Evolutionary conservation across 2,329 filamentous ascomycete genomes (phyloP).

Genomic region (Penicillium capsulatum): DNA sequence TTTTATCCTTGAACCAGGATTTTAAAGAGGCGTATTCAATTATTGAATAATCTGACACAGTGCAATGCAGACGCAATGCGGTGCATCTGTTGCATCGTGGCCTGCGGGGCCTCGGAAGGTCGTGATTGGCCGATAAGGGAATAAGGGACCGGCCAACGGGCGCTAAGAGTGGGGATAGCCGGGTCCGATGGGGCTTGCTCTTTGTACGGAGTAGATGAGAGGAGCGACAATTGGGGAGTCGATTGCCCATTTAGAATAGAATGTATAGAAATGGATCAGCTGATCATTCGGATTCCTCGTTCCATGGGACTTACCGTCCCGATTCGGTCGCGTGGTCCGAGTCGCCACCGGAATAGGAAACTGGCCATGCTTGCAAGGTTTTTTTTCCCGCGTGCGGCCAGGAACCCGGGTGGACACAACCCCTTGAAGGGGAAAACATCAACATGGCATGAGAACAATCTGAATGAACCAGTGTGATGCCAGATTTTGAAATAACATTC

Average conservation of each 20-base stretch:
- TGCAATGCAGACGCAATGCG: too few relatives aligned
- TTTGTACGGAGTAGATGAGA: too few relatives aligned
- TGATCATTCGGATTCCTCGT: neutral
- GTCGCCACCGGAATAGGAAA: neutral
- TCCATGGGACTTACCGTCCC: too few relatives aligned
- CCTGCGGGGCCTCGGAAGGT: neutral
- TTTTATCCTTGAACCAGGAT: too few relatives aligned
- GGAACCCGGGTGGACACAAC: neutral
- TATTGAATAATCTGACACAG: too few relatives aligned
- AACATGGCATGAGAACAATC: constrained; percentile 2
- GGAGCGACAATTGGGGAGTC: too few relatives aligned
- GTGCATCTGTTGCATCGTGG: neutral
- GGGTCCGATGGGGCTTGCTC: too few relatives aligned
- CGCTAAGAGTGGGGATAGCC: constrained; percentile 8
- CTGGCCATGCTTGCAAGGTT: neutral
- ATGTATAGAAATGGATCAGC: neutral
- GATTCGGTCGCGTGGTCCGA: neutral
- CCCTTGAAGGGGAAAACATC: neutral
- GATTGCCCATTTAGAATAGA: too few relatives aligned
- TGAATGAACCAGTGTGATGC: too few relatives aligned
- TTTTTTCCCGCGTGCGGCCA: neutral
- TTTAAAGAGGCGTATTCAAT: too few relatives aligned
- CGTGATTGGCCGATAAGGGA: constrained; percentile 12
- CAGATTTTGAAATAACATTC: too few relatives aligned
- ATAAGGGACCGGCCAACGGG: constrained; percentile 14